Evolutionary conservation across 2,329 filamentous ascomycete species (phyloP), one percentile per base, ranked within the genome.

Genomic region (Ophiostoma himal-ulmi): DNA sequence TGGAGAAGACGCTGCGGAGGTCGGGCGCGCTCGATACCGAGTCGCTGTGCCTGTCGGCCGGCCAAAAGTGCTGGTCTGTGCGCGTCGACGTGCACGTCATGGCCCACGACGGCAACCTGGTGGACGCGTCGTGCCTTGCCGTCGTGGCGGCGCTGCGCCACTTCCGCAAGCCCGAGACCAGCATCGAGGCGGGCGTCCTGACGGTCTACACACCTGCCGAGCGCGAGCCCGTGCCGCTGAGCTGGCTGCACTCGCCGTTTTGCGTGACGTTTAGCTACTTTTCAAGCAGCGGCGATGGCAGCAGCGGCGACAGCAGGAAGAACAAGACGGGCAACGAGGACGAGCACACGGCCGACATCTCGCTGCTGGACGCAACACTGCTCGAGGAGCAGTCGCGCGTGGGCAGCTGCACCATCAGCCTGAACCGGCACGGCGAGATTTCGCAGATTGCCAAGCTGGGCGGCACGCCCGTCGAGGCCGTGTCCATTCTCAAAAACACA

Each of bases 21-120:
- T 97, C 94, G 1, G 91, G 91, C 75, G 94, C 95, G 7, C 87
- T 99, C 57, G 94, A 98, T 79, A 97, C 94, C 44, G 95, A 99
- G 81, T 97, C 94, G 4, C 86, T 99, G 64, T 99, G 95, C 79
- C 92, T 99, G 30, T 85, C 97, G 37, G 93, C 95, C 13, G 94
- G 92, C 8, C 85, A 91, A 72, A 97, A 96, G 80, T 95, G 92
- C 82, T 99, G 95, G 89, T 91, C 91, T 72, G 85, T 99, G 73
- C 89, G 94, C 71, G 94, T 92, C 26, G 94, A 98, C 78, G 87
- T 98, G 30, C 95, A 99, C 80, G 89, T 98, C 66, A 85, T 98
- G 65, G 90, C 93, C 68, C 92, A 94, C 78, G 94, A 98, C 78
- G 95, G 95, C 69, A 94, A 94, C 75, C 84, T 99, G 60, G 88